phyloP scores from a whole-genome alignment of 2,329 filamentous ascomycete genomes.

The Cladosporium sp. region DNA sequence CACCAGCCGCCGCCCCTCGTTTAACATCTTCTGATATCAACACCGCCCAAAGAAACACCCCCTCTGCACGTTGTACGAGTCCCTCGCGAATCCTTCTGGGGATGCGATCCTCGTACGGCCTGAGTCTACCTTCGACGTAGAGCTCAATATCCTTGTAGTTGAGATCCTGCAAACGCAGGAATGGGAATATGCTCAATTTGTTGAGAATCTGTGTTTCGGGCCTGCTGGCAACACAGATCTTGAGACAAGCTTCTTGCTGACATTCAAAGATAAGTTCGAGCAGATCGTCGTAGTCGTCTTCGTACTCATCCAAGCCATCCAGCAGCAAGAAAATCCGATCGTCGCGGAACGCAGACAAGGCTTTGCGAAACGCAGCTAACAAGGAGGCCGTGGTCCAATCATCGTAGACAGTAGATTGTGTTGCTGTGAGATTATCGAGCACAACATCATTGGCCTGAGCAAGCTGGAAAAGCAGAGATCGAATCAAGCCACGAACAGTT shows the following conservation, averaged over 20 bases:
- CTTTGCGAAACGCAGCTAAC: not conserved
- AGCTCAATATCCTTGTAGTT: not conserved
- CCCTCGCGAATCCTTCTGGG: no score
- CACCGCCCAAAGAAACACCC: no score
- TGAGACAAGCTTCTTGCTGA: not conserved
- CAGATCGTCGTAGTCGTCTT: not conserved
- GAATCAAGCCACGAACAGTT: not conserved
- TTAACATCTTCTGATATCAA: no score
- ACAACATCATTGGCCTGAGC: not conserved
- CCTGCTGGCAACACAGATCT: constrained; percentile 5
- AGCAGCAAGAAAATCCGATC: not conserved
- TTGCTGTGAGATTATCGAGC: not conserved
- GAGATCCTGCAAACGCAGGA: not conserved
- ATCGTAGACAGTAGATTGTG: not conserved
- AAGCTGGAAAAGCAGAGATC: not conserved
- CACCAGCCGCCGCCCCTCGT: no score
- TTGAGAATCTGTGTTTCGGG: not conserved
- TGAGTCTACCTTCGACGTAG: not conserved
- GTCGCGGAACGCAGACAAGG: not conserved
- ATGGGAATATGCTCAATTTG: not conserved
- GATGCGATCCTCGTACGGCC: no score
- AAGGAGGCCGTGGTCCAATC: not conserved
- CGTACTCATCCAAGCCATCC: not conserved
- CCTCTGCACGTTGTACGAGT: no score
- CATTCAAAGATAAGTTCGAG: no score